Base-by-base conservation (phyloP, 306 rosid species). In the Vachellia collinsii region DNA sequence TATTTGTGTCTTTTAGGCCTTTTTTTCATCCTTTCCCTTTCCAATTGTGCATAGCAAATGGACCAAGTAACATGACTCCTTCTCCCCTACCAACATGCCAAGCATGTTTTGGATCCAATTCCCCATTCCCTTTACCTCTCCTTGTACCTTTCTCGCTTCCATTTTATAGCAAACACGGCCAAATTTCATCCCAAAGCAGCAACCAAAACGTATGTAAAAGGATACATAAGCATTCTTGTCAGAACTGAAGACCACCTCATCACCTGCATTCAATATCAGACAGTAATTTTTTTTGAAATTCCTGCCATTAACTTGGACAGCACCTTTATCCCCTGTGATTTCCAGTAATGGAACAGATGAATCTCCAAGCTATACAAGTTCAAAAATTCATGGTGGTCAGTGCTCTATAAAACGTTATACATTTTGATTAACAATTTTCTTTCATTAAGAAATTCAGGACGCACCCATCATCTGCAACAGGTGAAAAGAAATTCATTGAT, bases 181-280 rank as follows among this genome's bases (percentile, higher is more conserved):
- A 50, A 5, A 50, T 50, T 59, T 58, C 80, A 62, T 80, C 65
- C 46, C 14, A 46, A 19, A 16, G 19, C 16, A 19, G 23, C 29
- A 62, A 42, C 59, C 75, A 42, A 77, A 83, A 56, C 72, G 56
- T 75, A 62, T 34, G 73, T 56, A 83, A 88, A 86, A 96, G 99
- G 99, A 96, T 96, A 96, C 99, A 83, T 96, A 96, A 76, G 97
- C 92, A 85, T 93, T 93, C 82, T 86, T 93, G 81, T 90, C 90
- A 23, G 87, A 76, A 77, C 87, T 80, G 72, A 96, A 96, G 76
- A 93, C 90, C 64, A 96, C 85, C 86, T 96, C 99, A 69, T 96
- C 99, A 4, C 99, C 99, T 82, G 94, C 97, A 19, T 64, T 90
- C 58, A 96, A 85, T 63, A 85, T 75, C 41, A 88, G 75, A 51